Evolutionary conservation across 352 stramenopile genomes (phyloP), one percentile per base, ranked within the genome.

Genomic region (Phytophthora sojae): DNA sequence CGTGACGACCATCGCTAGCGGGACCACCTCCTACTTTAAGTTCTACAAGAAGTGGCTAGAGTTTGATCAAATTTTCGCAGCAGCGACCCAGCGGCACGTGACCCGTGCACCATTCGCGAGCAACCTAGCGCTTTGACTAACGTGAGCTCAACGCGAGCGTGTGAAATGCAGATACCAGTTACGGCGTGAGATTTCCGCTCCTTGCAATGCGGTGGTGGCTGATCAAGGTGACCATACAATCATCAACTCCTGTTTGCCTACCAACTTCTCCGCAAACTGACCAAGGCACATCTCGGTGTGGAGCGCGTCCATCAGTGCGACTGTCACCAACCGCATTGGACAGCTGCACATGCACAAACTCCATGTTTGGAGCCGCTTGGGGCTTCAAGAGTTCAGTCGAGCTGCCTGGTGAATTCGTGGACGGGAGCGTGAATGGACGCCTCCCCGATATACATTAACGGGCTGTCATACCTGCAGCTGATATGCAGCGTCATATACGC

Each of bases 11-110:
- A 81, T 96, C 26, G 80, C 78, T 4, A 61, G 76, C 2, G 42
- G 64, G 17, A 90, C 81, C 6, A 39, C 92, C 6, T 51, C 61
- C 6, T 93, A 82, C 66, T 92, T 96, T 65, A 86, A 90, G 51
- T 85, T 85, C 25, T 88, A 89, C 80, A 94, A 94, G 64, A 75
- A 83, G 32, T 96, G 89, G 88, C 50, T 92, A 86, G 39, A 47
- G 52, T 42, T 52, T 47, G 39, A 47, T 47, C 17, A 47, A 47
- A 47, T 19, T 19, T 47, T 47, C 5, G 39, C 39, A 47, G 39
- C 37, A 44, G 8, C 39, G 17, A 47, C 39, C 39, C 3, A 19
- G 39, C 39, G 6, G 39, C 39, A 47, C 19, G 39, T 47, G 39
- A 47, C 6, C 39, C 39, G 14, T 47, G 39, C 15, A n/a, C 12